Evolutionary conservation across 495 filamentous ascomycete species (phyloP).

Genomic region (Glutinoglossum americanum): DNA sequence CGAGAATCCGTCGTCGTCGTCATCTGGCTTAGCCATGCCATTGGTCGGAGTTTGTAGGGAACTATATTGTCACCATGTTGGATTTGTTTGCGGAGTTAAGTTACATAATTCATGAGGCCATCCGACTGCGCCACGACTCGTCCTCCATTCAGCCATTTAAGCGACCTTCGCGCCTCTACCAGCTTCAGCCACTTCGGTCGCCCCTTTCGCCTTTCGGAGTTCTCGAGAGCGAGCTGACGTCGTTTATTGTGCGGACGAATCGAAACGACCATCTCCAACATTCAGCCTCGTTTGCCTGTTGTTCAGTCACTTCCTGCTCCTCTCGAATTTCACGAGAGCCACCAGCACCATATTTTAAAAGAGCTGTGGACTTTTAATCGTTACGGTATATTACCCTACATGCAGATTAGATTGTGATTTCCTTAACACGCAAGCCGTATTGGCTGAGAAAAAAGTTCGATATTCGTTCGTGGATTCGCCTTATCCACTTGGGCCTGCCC

Average conservation of each 20-base stretch:
- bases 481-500: not conserved
- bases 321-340: not conserved
- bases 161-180: not conserved
- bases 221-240: not conserved
- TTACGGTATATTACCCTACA: not conserved
- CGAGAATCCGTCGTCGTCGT: constrained; percentile 40
- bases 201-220: not conserved
- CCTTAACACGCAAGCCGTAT: not conserved
- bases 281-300: not conserved
- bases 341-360: not conserved
- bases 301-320: constrained; percentile 4
- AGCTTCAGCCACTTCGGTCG: not conserved
- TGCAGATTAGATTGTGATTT: not conserved
- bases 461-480: not conserved
- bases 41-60: not conserved
- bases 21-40: constrained; percentile 33
- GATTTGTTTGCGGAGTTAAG: too few species aligned
- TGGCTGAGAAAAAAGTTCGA: not conserved
- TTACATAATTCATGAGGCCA: too few species aligned
- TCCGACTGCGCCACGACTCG: not conserved
- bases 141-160: not conserved
- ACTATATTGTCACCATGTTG: too few species aligned
- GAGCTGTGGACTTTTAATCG: not conserved
- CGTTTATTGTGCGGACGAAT: not conserved
- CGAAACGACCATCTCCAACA: not conserved